These are phyloP conservation scores for Rehmannia glutinosa DNA, from an alignment of 257 asterid species.

Conservation along the genomic window DNA sequence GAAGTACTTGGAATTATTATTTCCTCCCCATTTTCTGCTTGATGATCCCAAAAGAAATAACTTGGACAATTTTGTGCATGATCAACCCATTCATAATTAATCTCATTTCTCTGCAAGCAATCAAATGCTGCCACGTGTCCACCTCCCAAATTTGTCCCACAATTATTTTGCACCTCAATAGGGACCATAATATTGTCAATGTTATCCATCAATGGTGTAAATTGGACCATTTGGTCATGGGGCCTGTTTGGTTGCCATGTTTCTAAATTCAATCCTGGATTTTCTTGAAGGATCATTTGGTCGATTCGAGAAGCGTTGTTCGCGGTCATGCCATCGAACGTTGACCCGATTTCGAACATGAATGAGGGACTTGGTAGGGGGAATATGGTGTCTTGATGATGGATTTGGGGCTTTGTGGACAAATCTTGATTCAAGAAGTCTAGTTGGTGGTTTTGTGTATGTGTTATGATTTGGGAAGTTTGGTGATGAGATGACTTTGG, in stretches of 20 bases:
- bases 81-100: slow-evolving; percentile 52
- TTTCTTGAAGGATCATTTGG: slow-evolving; percentile 40
- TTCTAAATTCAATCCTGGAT: slow-evolving; percentile 11
- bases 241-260: slow-evolving; percentile 45
- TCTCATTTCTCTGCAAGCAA: slow-evolving; percentile 43
- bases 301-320: slow-evolving; percentile 15
- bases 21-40: slow-evolving; percentile 42
- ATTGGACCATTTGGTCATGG: slow-evolving; percentile 24
- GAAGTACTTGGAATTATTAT: slow-evolving; percentile 18
- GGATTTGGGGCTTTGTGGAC: slow-evolving; percentile 29
- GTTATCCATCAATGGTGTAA: slow-evolving; percentile 43
- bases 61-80: slow-evolving; percentile 55
- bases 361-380: slow-evolving; percentile 48
- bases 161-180: slow-evolving; percentile 31
- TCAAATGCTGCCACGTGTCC: slow-evolving; percentile 31
- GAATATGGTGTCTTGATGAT: slow-evolving; percentile 26
- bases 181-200: slow-evolving; percentile 37
- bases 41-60: slow-evolving; percentile 72
- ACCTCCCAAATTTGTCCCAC: slow-evolving; percentile 24
- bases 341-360: slow-evolving; percentile 47
- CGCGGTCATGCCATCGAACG: slow-evolving; percentile 18
- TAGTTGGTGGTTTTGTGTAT: slow-evolving; percentile 31
- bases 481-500: slow-evolving; percentile 16
- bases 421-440: slow-evolving; percentile 41
- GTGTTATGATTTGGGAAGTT: slow-evolving; percentile 28